Evolutionary conservation across 768 basidiomycete species (phyloP), one percentile per base, ranked within the genome.

Genomic region (Hebeloma cylindrosporum): DNA sequence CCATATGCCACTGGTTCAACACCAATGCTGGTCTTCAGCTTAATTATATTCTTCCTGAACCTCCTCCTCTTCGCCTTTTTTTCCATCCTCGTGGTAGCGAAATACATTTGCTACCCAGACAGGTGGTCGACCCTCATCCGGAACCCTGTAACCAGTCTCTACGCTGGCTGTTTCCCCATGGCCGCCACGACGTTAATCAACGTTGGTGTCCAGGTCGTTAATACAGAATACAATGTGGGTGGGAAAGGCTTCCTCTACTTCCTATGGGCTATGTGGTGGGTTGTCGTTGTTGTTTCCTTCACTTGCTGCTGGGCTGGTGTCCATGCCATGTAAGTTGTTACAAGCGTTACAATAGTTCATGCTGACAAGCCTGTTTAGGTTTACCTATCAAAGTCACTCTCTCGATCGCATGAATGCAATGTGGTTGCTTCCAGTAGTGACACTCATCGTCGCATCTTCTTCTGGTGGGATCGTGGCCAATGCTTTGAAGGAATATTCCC

Each of bases 341-440:
- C 30, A 10, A 6, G 14, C 7, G 4, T 9, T 27, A n/a, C 18
- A 18, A n/a, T 7, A n/a, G 13, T 33, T 26, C 23, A 25, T 22
- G n/a, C 9, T 45, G 13, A 41, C 10, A 38, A 26, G 21, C 17
- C n/a, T 40, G 29, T 29, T 26, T 45, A 75, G 74, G 86, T 77
- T 80, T 61, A 77, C 63, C 60, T 70, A 28, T 55, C 75, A 89
- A 14, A 65, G 68, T 5, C 82, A 88, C 56, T 63, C 78, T 0
- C 55, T 82, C 4, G 66, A 74, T 31, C 58, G 65, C 1, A 76
- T 88, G 74, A 80, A 80, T 0, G 65, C 82, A 17, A 60, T 72
- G 16, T 90, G 88, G 87, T 68, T 90, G 6, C 79, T 91, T 22
- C 89, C 89, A 0, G 77, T 88, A 8, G 83, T 91, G 3, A 79